A percentile compares a stretch with the other conserved stretches of the same genome.
Conservation (phyloP, 2,329 filamentous ascomycete species). For the Lasiodiplodia sp. region DNA sequence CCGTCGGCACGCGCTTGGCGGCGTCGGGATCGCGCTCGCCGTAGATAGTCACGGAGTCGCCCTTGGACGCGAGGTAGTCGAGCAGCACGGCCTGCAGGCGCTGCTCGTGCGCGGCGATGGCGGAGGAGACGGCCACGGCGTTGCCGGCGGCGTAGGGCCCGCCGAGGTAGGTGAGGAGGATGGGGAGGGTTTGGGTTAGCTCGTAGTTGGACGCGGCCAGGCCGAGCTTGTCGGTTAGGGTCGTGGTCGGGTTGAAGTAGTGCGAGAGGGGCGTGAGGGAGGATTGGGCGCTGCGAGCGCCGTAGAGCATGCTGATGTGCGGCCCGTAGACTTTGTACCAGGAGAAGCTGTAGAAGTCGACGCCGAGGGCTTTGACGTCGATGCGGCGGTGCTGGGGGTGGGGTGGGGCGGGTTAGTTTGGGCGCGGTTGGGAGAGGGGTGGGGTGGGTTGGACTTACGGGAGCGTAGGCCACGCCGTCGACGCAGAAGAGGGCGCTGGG, state of each 20-base stretch:
- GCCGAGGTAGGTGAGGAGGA: slow-evolving; percentile 68
- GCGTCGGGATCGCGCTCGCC: slow-evolving; percentile 62
- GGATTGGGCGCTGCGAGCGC: slow-evolving; percentile 62
- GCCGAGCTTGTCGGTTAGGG: slow-evolving; percentile 71
- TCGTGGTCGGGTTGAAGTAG: slow-evolving; percentile 69
- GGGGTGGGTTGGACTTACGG: slow-evolving; percentile 40
- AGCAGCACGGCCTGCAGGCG: slow-evolving; percentile 66
- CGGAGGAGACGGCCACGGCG: slow-evolving; percentile 53
- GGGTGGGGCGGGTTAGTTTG: background rate
- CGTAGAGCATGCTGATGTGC: slow-evolving; percentile 76
- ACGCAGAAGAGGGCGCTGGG: slow-evolving; percentile 71
- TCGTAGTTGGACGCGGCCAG: slow-evolving; percentile 76
- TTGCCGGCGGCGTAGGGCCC: slow-evolving; percentile 41
- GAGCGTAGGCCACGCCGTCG: slow-evolving; percentile 79
- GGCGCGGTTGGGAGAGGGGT: background rate
- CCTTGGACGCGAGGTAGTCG: slow-evolving; percentile 61
- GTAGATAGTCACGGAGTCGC: slow-evolving; percentile 62
- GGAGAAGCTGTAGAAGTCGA: slow-evolving; percentile 79
- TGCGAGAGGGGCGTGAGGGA: slow-evolving; percentile 67
- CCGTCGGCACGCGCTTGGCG: slow-evolving; percentile 65
- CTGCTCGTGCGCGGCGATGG: slow-evolving; percentile 66
- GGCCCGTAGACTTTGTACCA: slow-evolving; percentile 85
- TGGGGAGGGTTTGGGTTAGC: slow-evolving; percentile 67
- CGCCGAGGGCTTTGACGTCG: slow-evolving; percentile 71
- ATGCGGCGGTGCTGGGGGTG: slow-evolving; percentile 64